Percentiles rank a stretch among this genome's conserved stretches.
phyloP scores from a whole-genome alignment of 2,329 filamentous ascomycete genomes.

The Pseudogymnoascus sp. region DNA sequence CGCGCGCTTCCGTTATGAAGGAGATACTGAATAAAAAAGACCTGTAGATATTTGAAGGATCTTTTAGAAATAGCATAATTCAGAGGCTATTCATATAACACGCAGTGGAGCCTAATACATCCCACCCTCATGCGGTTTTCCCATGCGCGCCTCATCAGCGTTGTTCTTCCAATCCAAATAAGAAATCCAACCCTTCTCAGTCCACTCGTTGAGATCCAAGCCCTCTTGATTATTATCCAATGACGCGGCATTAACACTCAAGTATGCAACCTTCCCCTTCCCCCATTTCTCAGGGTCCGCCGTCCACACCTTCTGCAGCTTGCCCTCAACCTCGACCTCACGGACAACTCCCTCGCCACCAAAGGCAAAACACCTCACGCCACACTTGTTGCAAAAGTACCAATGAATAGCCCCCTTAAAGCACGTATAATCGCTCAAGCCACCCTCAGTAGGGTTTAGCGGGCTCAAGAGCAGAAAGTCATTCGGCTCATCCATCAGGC shows the following conservation, averaged over 20 bases:
- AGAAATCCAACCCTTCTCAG: constrained; percentile 29
- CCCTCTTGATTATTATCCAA: constrained; percentile 33
- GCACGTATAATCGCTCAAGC: constrained; percentile 37
- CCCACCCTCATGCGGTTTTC: constrained; percentile 21
- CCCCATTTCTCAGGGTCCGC: constrained; percentile 25
- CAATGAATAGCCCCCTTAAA: constrained; percentile 30
- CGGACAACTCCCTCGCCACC: constrained; percentile 28
- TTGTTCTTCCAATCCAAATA: constrained; percentile 21
- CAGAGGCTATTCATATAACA: neutral
- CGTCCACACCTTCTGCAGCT: constrained; percentile 24
- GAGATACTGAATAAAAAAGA: constrained; percentile 39
- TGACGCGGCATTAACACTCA: constrained; percentile 34
- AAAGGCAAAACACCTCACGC: constrained; percentile 37
- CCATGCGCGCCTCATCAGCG: constrained; percentile 14
- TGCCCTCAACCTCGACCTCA: constrained; percentile 15
- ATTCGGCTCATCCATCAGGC: constrained; percentile 29
- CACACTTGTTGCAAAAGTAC: constrained; percentile 42
- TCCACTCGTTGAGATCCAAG: constrained; percentile 32
- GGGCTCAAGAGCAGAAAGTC: constrained; percentile 43
- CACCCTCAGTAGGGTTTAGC: constrained; percentile 27
- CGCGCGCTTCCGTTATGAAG: constrained; percentile 61
- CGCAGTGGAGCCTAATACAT: constrained; percentile 19
- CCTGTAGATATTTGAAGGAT: neutral
- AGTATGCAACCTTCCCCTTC: constrained; percentile 25
- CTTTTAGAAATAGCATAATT: neutral